These are phyloP conservation scores for Thraustochytrium striatum DNA, from an alignment of 352 stramenopile genomes.

Conservation along the genomic window DNA sequence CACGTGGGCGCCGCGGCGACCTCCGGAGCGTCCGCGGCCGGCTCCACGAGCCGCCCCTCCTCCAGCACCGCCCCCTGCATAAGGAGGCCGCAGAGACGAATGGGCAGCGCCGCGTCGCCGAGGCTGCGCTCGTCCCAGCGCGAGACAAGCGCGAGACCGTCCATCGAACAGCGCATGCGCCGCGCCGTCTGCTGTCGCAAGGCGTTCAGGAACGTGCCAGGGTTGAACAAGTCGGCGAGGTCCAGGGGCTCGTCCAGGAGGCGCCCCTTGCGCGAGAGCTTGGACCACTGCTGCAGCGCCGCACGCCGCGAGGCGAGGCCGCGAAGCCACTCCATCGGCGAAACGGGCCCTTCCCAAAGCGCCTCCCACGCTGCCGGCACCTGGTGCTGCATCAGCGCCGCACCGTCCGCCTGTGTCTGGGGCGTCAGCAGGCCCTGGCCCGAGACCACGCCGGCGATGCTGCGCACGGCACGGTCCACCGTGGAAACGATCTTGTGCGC, in stretches of 20 bases:
- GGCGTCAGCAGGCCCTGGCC: conserved; percentile 68
- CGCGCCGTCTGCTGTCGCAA: conserved; percentile 79
- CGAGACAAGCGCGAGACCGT: conserved; percentile 78
- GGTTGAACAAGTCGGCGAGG: conserved; percentile 82
- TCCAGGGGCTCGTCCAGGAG: conserved; percentile 72
- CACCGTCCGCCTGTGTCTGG: conserved; percentile 71
- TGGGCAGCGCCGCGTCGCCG: conserved; percentile 26
- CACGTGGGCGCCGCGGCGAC: conserved; percentile 71
- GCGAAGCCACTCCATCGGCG: conserved; percentile 67
- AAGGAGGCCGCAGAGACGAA: conserved; percentile 61
- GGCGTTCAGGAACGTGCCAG: conserved; percentile 88
- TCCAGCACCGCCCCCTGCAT: conserved; percentile 77
- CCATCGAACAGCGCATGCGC: conserved; percentile 73
- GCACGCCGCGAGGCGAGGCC: conserved; percentile 69
- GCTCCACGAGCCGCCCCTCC: conserved; percentile 66
- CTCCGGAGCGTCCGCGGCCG: conserved; percentile 71
- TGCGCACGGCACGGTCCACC: neutral
- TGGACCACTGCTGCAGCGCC: conserved; percentile 75
- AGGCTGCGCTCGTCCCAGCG: conserved; percentile 69
- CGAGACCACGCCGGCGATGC: neutral
- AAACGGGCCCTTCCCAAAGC: conserved; percentile 49
- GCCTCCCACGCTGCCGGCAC: conserved; percentile 70
- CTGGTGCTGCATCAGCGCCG: conserved; percentile 65
- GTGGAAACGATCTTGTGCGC: conserved; percentile 53
- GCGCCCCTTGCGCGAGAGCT: conserved; percentile 43